These are phyloP conservation scores for Calvatia gigantea DNA, from an alignment of 768 basidiomycete genomes.

Conservation along the genomic window DNA sequence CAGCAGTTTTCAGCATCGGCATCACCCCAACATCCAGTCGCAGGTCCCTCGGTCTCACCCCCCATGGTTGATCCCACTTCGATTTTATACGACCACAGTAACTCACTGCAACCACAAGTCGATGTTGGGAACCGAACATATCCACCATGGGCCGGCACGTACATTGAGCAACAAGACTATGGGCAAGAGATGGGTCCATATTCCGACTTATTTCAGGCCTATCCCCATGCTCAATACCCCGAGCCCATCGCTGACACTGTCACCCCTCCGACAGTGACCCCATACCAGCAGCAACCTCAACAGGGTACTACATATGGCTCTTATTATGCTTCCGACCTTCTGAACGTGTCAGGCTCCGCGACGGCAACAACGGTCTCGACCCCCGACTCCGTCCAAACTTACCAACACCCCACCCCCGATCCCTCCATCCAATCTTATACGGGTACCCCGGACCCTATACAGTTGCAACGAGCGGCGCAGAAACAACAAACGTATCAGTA, in stretches of 20 bases:
- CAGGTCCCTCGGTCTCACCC: slow-evolving; percentile 22
- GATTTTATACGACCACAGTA: slow-evolving; percentile 50
- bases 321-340: not conserved
- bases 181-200: not conserved
- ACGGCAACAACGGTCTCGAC: slow-evolving; percentile 18
- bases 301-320: not conserved
- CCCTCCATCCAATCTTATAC: slow-evolving; percentile 24
- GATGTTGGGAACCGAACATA: slow-evolving; percentile 33
- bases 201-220: not conserved
- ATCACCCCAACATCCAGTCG: slow-evolving; percentile 13
- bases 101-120: slow-evolving; percentile 23
- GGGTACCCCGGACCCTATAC: slow-evolving; percentile 25
- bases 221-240: slow-evolving; percentile 16
- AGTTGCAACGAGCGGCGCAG: slow-evolving; percentile 14
- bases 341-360: slow-evolving; percentile 13
- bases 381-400: slow-evolving; percentile 17
- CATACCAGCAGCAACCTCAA: not conserved
- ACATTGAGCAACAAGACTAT: slow-evolving; percentile 21
- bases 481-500: slow-evolving; percentile 14
- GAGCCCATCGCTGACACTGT: slow-evolving; percentile 21
- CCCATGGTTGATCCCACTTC: slow-evolving; percentile 54
- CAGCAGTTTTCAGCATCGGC: slow-evolving; percentile 9
- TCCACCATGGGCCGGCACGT: slow-evolving; percentile 38
- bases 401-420: slow-evolving; percentile 21
- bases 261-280: slow-evolving; percentile 16